Conservation (phyloP, 441 rosid genomes). For the Codiaeum variegatum region DNA sequence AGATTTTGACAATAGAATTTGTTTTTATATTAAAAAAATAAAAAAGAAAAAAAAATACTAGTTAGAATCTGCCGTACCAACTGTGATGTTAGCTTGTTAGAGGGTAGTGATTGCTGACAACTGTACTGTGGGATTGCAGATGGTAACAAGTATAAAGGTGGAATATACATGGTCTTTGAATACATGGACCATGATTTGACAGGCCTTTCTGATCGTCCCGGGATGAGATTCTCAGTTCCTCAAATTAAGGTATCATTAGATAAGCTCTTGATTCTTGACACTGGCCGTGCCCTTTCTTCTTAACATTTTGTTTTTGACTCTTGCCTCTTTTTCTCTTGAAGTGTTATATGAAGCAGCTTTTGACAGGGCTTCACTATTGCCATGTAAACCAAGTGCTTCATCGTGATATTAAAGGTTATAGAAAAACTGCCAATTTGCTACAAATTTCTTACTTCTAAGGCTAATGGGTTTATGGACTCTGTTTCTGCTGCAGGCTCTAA, state of each 20-base stretch:
- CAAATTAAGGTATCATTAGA: conserved; percentile 48
- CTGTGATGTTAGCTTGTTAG: background rate
- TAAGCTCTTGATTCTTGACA: background rate
- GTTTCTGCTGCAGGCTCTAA: conserved; percentile 60
- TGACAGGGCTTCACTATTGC: conserved; percentile 93
- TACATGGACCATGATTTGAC: conserved; percentile 99
- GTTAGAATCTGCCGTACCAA: too few species aligned
- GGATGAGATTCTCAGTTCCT: conserved; percentile 78
- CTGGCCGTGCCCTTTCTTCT: background rate
- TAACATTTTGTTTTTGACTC: background rate
- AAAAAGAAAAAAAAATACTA: too few species aligned
- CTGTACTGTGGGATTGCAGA: conserved; percentile 36
- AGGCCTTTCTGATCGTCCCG: conserved; percentile 97
- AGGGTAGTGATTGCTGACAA: conserved; percentile 5
- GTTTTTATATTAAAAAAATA: too few species aligned
- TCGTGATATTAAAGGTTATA: conserved; percentile 84
- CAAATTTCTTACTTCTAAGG: background rate
- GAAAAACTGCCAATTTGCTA: background rate
- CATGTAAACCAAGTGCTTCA: conserved; percentile 94
- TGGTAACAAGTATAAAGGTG: conserved; percentile 89
- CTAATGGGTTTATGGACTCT: conserved; percentile 9
- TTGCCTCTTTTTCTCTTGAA: conserved; percentile 23
- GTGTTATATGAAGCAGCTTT: conserved; percentile 94
- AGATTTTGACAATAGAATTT: too few species aligned
- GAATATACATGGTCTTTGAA: conserved; percentile 96